These are phyloP conservation scores for Tylopilus rubrobrunneus DNA, from an alignment of 768 basidiomycete genomes.

Conservation along the genomic window DNA sequence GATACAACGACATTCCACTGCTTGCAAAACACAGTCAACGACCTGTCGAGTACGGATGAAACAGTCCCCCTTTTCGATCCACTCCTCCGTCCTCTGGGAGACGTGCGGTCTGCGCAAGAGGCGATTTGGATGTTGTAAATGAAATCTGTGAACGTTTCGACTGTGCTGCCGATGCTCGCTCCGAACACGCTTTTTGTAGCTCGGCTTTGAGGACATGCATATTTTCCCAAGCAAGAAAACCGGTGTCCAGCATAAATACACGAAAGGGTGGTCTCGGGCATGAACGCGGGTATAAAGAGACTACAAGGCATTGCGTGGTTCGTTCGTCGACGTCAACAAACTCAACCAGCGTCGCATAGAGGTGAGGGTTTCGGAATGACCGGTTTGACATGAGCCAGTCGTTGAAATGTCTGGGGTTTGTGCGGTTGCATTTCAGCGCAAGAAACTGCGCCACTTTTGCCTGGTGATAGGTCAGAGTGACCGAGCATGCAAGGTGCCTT, in stretches of 20 bases:
- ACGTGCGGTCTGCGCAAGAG: conserved; percentile 8
- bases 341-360: no score
- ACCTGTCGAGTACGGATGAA: conserved; percentile 26
- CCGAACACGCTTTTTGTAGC: no score
- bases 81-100: conserved; percentile 16
- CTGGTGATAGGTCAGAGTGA: conserved; percentile 41
- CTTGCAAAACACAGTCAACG: conserved; percentile 13
- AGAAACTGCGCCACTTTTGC: conserved; percentile 80
- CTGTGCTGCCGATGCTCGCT: conserved; percentile 52
- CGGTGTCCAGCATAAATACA: conserved; percentile 4
- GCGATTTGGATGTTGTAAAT: no score
- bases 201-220: no score
- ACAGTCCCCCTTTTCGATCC: conserved; percentile 22
- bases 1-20: conserved; percentile 8
- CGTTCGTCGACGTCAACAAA: conserved; percentile 89
- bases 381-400: conserved; percentile 90
- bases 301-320: conserved; percentile 38
- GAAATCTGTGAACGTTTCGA: conserved; percentile 60
- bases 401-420: conserved; percentile 84
- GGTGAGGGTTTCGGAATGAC: no score
- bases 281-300: conserved; percentile 27
- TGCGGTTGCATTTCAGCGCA: conserved; percentile 57
- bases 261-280: conserved; percentile 11
- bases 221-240: no score
- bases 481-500: conserved; percentile 9